Percentiles rank a stretch among this genome's conserved stretches.
phyloP scores from a whole-genome alignment of 805 yeast genomes.

The Metschnikowia lochheadii region DNA sequence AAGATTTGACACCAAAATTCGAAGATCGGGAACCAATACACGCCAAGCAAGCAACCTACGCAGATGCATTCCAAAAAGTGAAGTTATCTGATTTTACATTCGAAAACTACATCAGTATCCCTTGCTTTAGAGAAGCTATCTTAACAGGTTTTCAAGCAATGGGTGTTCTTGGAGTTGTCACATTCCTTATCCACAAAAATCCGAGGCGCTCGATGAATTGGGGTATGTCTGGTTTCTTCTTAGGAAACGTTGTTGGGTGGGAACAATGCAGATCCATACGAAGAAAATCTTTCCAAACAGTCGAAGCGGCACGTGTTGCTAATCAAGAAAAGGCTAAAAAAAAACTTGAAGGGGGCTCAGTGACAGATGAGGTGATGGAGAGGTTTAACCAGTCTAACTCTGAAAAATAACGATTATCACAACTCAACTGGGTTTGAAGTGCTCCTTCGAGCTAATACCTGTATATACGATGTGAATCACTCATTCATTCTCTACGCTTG shows the following conservation, averaged over 20 bases:
- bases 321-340: constrained; percentile 32
- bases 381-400: constrained; percentile 22
- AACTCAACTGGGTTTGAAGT: neutral
- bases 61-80: constrained; percentile 43
- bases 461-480: neutral
- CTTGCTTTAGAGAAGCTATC: constrained; percentile 79
- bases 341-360: constrained; percentile 23
- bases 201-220: constrained; percentile 67
- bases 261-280: constrained; percentile 82
- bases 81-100: constrained; percentile 49
- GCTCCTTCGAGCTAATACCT: neutral
- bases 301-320: constrained; percentile 61
- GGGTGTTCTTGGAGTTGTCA: constrained; percentile 65
- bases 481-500: neutral
- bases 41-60: constrained; percentile 12
- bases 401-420: neutral
- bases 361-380: constrained; percentile 23
- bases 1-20: constrained; percentile 52
- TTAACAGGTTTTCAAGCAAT: constrained; percentile 69
- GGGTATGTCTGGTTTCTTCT: constrained; percentile 73
- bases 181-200: constrained; percentile 62
- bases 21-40: constrained; percentile 29
- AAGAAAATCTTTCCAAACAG: constrained; percentile 59
- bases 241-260: constrained; percentile 86
- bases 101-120: constrained; percentile 52